Evolutionary conservation across 2,329 filamentous ascomycete genomes (phyloP).

Genomic region (Clarireedia paspali): DNA sequence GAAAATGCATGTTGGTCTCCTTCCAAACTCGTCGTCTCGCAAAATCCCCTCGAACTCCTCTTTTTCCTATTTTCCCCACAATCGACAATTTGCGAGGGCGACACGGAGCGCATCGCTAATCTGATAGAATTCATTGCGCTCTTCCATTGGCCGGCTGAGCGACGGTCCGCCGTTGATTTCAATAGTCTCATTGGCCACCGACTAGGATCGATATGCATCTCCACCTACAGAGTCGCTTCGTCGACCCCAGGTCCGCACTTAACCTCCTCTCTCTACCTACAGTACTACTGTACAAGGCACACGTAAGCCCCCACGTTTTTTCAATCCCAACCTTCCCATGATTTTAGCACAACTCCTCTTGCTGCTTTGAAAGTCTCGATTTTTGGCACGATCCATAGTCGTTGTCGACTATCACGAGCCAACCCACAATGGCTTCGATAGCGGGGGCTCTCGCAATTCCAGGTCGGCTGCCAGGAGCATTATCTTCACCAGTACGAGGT

Average conservation of each 20-base stretch:
- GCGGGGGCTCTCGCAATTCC: not conserved
- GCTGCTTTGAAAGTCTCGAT: not conserved
- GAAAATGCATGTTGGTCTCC: not conserved
- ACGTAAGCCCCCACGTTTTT: not conserved
- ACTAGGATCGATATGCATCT: not conserved
- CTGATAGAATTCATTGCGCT: constrained; percentile 11
- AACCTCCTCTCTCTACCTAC: no score
- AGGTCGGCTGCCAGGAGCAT: not conserved
- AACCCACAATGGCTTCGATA: not conserved
- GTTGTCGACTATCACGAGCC: not conserved
- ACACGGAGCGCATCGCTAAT: constrained; percentile 19
- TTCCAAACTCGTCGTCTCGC: constrained; percentile 11
- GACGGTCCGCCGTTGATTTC: not conserved
- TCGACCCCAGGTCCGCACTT: not conserved
- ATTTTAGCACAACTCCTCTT: not conserved
- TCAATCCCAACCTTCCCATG: not conserved
- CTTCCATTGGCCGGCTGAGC: not conserved
- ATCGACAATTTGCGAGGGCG: constrained; percentile 20
- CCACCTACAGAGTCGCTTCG: not conserved
- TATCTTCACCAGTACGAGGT: not conserved
- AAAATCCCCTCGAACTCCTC: not conserved
- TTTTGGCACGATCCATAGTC: not conserved
- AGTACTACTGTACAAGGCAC: not conserved
- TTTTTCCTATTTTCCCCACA: not conserved
- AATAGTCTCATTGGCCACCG: not conserved